These are phyloP conservation scores for Aechmea fasciata DNA, from an alignment of 176 grass and related monocot genomes.

Conservation along the genomic window DNA sequence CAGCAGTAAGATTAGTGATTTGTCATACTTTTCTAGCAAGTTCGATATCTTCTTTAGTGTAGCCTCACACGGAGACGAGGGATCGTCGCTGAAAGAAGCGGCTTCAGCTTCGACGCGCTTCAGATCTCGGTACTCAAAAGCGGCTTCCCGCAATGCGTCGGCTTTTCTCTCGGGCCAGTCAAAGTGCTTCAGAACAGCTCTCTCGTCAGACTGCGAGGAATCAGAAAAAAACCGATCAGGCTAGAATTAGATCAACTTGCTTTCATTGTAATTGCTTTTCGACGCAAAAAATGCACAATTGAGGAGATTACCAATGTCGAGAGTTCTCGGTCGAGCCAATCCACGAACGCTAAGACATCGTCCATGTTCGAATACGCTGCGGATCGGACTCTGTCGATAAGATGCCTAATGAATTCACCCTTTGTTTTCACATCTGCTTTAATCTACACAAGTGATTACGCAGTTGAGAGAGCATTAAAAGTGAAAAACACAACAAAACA, in stretches of 20 bases:
- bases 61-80: constrained; percentile 24
- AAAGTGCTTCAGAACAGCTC: constrained; percentile 48
- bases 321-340: constrained; percentile 41
- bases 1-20: not conserved
- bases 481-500: not conserved
- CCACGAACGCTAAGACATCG: constrained; percentile 37
- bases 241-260: not conserved
- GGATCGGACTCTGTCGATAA: constrained; percentile 56
- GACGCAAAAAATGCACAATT: not conserved
- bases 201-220: constrained; percentile 33
- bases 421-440: constrained; percentile 77
- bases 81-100: constrained; percentile 32
- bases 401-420: constrained; percentile 58
- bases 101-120: constrained; percentile 30
- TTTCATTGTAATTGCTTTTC: not conserved
- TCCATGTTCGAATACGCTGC: constrained; percentile 47
- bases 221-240: not conserved
- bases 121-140: constrained; percentile 36
- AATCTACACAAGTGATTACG: constrained; percentile 28
- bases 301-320: constrained; percentile 34
- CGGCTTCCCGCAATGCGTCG: constrained; percentile 44
- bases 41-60: constrained; percentile 31
- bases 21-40: constrained; percentile 40
- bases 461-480: not conserved
- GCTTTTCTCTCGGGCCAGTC: constrained; percentile 54